A percentile compares a stretch with the other conserved stretches of the same genome.
Conservation (phyloP, 2,329 filamentous ascomycete genomes). For the Phyllosticta citribraziliensis region DNA sequence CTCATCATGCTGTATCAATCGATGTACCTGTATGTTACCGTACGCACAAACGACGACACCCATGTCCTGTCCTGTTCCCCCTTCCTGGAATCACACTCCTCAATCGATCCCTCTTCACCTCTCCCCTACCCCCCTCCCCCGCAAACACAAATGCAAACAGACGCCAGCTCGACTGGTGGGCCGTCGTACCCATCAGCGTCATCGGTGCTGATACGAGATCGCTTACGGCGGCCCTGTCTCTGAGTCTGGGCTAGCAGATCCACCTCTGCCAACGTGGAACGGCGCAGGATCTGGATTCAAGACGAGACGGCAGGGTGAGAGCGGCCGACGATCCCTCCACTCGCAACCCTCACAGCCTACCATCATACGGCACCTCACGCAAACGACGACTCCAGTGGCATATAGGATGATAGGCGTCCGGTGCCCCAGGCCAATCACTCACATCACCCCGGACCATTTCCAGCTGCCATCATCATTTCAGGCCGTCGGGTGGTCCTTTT, state of each 20-base stretch:
- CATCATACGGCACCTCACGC: background rate
- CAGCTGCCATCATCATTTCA: background rate
- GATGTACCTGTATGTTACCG: too few relatives aligned
- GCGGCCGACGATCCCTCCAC: background rate
- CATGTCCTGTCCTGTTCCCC: too few relatives aligned
- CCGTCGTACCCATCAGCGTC: background rate
- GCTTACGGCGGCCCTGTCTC: background rate
- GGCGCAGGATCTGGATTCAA: background rate
- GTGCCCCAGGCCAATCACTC: background rate
- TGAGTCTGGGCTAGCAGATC: background rate
- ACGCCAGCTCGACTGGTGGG: background rate
- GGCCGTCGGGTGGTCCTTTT: background rate
- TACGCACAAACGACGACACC: too few relatives aligned
- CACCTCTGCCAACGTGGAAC: background rate
- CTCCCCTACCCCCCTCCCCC: background rate
- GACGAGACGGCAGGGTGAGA: background rate
- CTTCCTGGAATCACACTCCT: slow-evolving; percentile 14
- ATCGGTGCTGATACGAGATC: slow-evolving; percentile 8
- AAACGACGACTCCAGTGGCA: background rate
- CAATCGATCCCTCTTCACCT: background rate
- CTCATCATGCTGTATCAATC: too few relatives aligned
- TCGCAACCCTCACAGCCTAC: background rate
- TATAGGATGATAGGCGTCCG: slow-evolving; percentile 5
- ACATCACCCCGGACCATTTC: background rate
- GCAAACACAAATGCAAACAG: background rate